Percentiles rank a stretch among this genome's conserved stretches.
phyloP scores from a whole-genome alignment of 129 eudicot species.

The Tanacetum coccineum region DNA sequence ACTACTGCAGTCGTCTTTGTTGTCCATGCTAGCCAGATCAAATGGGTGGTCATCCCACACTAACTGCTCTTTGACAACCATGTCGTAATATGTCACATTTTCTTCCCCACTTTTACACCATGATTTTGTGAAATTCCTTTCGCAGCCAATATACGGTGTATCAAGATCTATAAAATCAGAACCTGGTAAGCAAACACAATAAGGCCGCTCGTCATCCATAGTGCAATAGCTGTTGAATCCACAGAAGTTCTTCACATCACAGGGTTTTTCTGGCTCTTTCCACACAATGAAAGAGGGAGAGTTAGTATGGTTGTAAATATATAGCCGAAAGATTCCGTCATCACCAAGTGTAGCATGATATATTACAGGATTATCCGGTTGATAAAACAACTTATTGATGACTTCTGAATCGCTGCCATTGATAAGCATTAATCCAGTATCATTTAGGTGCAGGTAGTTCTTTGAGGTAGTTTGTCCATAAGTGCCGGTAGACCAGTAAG shows the following conservation, averaged over 20 bases:
- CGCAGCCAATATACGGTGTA: conserved; percentile 6
- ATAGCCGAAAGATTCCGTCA: conserved; percentile 35
- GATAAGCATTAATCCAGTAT: conserved; percentile 9
- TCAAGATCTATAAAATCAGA: conserved; percentile 5
- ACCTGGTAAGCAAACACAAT: conserved; percentile 36
- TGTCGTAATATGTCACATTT: conserved; percentile 12
- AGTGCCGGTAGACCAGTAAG: conserved; percentile 13
- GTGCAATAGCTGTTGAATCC: conserved; percentile 32
- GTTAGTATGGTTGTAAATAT: conserved; percentile 10
- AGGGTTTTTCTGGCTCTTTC: not conserved
- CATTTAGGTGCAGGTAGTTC: conserved; percentile 19
- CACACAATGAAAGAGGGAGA: not conserved
- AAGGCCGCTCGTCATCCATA: not conserved
- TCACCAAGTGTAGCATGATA: conserved; percentile 25
- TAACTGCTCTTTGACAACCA: not conserved
- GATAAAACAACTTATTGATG: no score
- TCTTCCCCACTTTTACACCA: conserved; percentile 19
- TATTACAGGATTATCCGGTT: no score
- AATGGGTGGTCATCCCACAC: conserved; percentile 17
- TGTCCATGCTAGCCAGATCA: not conserved
- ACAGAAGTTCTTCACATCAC: conserved; percentile 29
- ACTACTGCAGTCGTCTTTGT: conserved; percentile 21
- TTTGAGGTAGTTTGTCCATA: not conserved
- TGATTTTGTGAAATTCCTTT: conserved; percentile 24
- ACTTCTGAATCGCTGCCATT: not conserved